Base-by-base conservation (phyloP, 2,329 filamentous ascomycete genomes). In the Sporothrix mexicana region DNA sequence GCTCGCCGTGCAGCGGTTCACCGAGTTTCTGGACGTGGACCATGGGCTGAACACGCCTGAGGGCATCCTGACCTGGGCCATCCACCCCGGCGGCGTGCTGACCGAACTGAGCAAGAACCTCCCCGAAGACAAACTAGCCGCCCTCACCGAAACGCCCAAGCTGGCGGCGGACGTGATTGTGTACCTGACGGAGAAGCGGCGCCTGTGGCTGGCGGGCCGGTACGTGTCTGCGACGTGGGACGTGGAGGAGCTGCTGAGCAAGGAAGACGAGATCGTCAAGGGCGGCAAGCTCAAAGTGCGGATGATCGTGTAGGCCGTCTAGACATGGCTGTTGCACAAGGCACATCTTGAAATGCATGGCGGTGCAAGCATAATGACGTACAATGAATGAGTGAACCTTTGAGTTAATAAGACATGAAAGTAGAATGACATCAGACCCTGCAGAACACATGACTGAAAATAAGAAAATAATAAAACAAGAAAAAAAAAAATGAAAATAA, bases 11-110 rank as follows among this genome's bases (percentile, higher is more conserved):
- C 77, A 81, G 66, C 81, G 84, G 5, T 77, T 87, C 13, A 82
- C 79, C 20, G 83, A 88, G 76, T 85, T 83, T 73, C 72, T 85
- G 23, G 78, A 78, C 4, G 73, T 73, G 43, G 86, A 88, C 74
- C 84, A 87, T 74, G 51, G 71, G 36, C 78, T 67, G 13, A 4
- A 51, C 43, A 51, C 64, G 43, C 23, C 80, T 10, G 76, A 84
- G 62, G 83, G 83, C 0, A 74, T 86, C 0, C 76, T 86, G 10
- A 80, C 80, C n/a, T 80, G 81, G 55, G 76, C 80, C 2, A 71
- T 86, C 3, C 84, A 87, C 76, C 85, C 85, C 0, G 86, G 85
- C 2, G 81, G 80, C 15, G 80, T 85, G 1, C 78, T 77, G 75
- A 87, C 85, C 0, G 83, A 84, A 43, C 78, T 86, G 71, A 80